Evolutionary conservation across 1,139 yeast genomes (phyloP).

Genomic region (Candida labiduridarum): DNA sequence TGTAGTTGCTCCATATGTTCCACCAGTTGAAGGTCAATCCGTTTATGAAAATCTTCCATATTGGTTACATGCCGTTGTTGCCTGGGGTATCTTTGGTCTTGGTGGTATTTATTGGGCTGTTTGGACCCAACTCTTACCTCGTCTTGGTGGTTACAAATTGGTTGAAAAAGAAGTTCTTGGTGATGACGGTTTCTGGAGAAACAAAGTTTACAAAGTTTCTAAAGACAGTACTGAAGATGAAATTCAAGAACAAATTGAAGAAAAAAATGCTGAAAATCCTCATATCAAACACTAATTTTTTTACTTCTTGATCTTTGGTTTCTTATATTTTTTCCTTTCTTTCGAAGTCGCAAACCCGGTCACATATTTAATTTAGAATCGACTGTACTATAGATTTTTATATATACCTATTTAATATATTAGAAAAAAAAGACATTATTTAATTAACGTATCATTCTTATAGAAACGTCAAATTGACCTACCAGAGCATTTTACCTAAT

Average conservation of each 20-base stretch:
- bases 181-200: slow-evolving; percentile 77
- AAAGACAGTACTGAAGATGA: slow-evolving; percentile 23
- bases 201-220: slow-evolving; percentile 51
- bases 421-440: no score
- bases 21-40: slow-evolving; percentile 66
- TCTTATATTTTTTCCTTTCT: background rate
- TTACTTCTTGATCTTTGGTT: background rate
- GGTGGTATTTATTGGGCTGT: slow-evolving; percentile 75
- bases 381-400: background rate
- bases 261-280: background rate
- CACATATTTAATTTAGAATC: background rate
- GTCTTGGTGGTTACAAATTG: slow-evolving; percentile 57
- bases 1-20: slow-evolving; percentile 79
- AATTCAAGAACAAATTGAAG: slow-evolving; percentile 8
- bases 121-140: slow-evolving; percentile 66
- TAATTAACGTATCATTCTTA: no score
- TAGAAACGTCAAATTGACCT: no score
- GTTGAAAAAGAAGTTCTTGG: slow-evolving; percentile 63
- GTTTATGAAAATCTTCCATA: slow-evolving; percentile 73
- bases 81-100: slow-evolving; percentile 74
- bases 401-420: no score
- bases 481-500: no score
- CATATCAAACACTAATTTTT: background rate
- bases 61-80: slow-evolving; percentile 80
- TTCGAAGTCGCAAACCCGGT: background rate